Evolutionary conservation across 108 stramenopile genomes (phyloP), one percentile per base, ranked within the genome.

Genomic region (Mediolabrus comicus): DNA sequence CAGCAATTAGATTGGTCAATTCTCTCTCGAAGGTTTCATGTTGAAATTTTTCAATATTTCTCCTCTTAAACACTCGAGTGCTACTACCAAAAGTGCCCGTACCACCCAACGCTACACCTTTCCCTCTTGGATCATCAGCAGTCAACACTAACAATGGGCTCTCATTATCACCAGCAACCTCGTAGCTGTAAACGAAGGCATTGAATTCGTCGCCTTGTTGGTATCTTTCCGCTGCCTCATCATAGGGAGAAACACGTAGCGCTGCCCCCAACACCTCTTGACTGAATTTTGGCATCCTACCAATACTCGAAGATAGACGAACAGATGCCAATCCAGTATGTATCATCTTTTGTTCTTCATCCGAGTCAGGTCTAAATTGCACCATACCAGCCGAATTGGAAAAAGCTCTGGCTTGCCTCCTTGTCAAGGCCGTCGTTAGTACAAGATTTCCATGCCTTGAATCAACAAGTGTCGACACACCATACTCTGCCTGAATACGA

Each of bases 131-230:
- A 27, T 84, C 85, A 78, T 89, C 82, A 10, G 80, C 69, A 5
- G 90, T 81, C 25, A 90, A 49, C 31, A 85, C 88, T 54, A 94
- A 53, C 36, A 91, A 53, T 9, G 92, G 92, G 7, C 79, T 73
- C 14, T 81, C 85, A 32, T 80, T 81, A 65, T 93, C 92, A 41
- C 87, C 92, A 7, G 62, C 53, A 11, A 19, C 27, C 63, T 93
- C 92, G 62, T 82, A 89, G 16, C 78, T 77, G 46, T 87, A 84
- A 3, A 93, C 86, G 9, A 83, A 79, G 2, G 87, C 92, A 39
- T 84, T 57, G 49, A 84, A 71, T 32, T 87, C 83, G 25, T 79
- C 86, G 26, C 89, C 89, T 51, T 74, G 60, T 64, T 82, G 33
- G 16, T 89, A 72, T 8, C 67, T 61, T 38, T 77, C 84, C n/a